Evolutionary conservation across 2,329 filamentous ascomycete genomes (phyloP).

Genomic region (Fusarium guadeloupense): DNA sequence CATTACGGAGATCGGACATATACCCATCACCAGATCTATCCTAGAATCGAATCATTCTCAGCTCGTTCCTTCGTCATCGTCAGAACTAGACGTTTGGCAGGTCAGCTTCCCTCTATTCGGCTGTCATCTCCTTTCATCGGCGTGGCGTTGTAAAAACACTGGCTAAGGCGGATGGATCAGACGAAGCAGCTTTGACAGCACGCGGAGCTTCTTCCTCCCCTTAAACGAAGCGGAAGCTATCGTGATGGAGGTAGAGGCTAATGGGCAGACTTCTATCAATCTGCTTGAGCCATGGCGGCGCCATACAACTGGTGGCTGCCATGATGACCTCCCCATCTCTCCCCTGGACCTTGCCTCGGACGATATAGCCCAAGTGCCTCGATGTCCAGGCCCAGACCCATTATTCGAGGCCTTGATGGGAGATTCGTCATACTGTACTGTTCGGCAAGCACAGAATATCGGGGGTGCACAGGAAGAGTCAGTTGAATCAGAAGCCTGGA

Average conservation of each 20-base stretch:
- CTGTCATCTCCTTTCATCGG: background rate
- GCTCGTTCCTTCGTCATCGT: background rate
- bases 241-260: constrained; percentile 41
- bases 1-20: background rate
- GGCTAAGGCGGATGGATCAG: constrained; percentile 37
- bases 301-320: constrained; percentile 31
- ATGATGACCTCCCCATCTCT: constrained; percentile 34
- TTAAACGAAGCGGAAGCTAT: constrained; percentile 38
- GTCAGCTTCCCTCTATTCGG: background rate
- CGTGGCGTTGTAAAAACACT: constrained; percentile 8
- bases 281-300: constrained; percentile 40
- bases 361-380: constrained; percentile 34
- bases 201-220: constrained; percentile 33
- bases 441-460: background rate
- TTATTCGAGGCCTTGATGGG: constrained; percentile 36
- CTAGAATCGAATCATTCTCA: constrained; percentile 9
- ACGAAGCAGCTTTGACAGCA: constrained; percentile 31
- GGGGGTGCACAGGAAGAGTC: background rate
- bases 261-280: constrained; percentile 36
- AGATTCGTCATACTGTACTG: constrained; percentile 7
- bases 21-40: constrained; percentile 22
- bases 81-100: background rate
- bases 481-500: background rate
- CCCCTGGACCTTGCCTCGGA: constrained; percentile 29
- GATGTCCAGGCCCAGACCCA: constrained; percentile 34